Conservation (phyloP, 768 basidiomycete species). For the Lactarius deliciosus region DNA sequence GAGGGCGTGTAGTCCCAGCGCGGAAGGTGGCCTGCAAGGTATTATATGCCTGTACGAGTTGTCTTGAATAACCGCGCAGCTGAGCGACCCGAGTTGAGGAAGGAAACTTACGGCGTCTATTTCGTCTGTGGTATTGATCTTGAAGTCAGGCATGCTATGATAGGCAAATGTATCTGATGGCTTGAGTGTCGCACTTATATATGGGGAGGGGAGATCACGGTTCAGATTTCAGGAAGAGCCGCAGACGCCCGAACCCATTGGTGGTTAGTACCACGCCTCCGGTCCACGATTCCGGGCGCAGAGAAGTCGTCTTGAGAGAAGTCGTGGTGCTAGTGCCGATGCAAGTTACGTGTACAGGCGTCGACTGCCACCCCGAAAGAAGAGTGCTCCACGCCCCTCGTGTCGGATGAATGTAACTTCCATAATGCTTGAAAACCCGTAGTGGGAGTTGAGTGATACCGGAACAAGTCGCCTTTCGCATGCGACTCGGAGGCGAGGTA, state of each 20-base stretch:
- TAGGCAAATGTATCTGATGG: neutral
- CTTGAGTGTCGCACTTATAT: neutral
- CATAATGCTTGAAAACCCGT: too few species aligned
- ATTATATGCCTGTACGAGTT: slow-evolving; percentile 15
- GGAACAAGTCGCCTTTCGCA: neutral
- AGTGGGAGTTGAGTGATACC: neutral
- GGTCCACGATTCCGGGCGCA: neutral
- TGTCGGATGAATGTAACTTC: too few species aligned
- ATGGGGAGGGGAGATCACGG: neutral
- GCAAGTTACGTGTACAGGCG: neutral
- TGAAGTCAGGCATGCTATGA: slow-evolving; percentile 18
- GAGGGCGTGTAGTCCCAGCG: slow-evolving; percentile 59
- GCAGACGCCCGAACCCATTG: neutral
- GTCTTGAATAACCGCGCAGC: neutral
- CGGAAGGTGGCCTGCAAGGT: slow-evolving; percentile 47
- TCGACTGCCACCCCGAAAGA: neutral
- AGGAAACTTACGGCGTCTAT: slow-evolving; percentile 9
- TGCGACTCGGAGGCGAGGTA: neutral
- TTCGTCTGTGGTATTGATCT: slow-evolving; percentile 13
- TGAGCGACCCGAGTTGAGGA: neutral
- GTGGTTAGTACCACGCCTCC: neutral
- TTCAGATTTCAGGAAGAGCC: neutral
- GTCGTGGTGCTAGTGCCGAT: neutral
- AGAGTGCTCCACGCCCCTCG: too few species aligned
- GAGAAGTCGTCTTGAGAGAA: neutral